Conservation (phyloP, 2,329 filamentous ascomycete genomes). For the Bretziella fagacearum region DNA sequence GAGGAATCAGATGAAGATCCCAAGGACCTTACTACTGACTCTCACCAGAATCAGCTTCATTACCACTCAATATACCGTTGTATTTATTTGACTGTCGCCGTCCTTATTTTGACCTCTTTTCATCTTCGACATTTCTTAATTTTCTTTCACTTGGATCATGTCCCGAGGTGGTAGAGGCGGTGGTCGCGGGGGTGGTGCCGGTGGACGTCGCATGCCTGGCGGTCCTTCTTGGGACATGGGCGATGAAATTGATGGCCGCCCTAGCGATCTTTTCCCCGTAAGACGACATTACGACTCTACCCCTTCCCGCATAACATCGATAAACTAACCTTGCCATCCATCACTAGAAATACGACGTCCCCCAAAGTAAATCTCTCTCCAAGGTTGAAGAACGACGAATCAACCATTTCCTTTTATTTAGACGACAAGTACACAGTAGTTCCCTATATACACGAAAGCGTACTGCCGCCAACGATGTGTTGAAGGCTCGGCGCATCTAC, state of each 20-base stretch:
- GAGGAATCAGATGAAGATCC: too few relatives aligned
- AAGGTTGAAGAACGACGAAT: conserved; percentile 30
- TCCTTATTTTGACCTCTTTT: too few relatives aligned
- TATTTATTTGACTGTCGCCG: neutral
- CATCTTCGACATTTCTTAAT: neutral
- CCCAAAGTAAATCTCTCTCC: conserved; percentile 28
- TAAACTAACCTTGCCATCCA: neutral
- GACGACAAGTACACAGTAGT: conserved; percentile 37
- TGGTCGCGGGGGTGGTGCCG: conserved; percentile 33
- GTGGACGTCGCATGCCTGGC: conserved; percentile 29
- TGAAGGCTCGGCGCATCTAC: conserved; percentile 29
- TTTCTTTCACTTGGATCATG: neutral
- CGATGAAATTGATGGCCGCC: conserved; percentile 38
- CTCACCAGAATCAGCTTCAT: too few relatives aligned
- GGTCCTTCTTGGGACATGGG: conserved; percentile 35
- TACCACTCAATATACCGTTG: too few relatives aligned
- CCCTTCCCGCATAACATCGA: neutral
- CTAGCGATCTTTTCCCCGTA: conserved; percentile 44
- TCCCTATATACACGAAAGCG: conserved; percentile 41
- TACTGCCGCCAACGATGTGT: conserved; percentile 25
- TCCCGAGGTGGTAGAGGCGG: conserved; percentile 23
- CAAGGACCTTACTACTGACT: too few relatives aligned
- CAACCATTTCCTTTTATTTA: conserved; percentile 36
- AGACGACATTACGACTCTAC: too few relatives aligned
- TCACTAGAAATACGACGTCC: conserved; percentile 32